A percentile compares a stretch with the other conserved stretches of the same genome.
phyloP scores from a whole-genome alignment of 192 early-diverging fungal genomes.

The Podochytrium sp. region DNA sequence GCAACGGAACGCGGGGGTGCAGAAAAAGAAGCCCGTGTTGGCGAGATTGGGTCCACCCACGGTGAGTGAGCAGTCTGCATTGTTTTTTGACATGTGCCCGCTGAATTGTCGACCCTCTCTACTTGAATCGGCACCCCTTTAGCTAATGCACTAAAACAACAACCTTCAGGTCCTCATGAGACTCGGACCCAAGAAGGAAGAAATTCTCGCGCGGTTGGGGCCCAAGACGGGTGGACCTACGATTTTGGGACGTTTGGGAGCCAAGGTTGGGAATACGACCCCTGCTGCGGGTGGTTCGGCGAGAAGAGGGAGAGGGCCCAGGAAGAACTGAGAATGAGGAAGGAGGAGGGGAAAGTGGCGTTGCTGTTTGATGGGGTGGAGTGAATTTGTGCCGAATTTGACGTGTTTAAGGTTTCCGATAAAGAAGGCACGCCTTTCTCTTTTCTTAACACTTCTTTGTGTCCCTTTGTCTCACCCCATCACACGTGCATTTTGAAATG shows the following conservation, averaged over 20 bases:
- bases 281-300: not conserved
- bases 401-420: too few relatives aligned
- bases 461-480: too few relatives aligned
- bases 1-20: too few relatives aligned
- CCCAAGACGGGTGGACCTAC: not conserved
- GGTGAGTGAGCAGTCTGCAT: not conserved
- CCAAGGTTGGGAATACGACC: not conserved
- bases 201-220: slow-evolving; percentile 9
- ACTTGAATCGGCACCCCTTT: too few relatives aligned
- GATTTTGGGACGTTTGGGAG: slow-evolving; percentile 22
- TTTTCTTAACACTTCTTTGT: too few relatives aligned
- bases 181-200: slow-evolving; percentile 24
- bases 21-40: slow-evolving; percentile 12
- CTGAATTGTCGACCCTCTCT: too few relatives aligned
- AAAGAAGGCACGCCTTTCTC: too few relatives aligned
- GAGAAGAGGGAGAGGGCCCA: not conserved
- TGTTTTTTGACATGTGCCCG: not conserved
- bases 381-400: too few relatives aligned
- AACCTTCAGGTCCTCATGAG: slow-evolving; percentile 5
- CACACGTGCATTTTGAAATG: too few relatives aligned
- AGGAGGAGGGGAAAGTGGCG: not conserved
- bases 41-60: slow-evolving; percentile 5
- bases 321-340: not conserved
- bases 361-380: too few relatives aligned
- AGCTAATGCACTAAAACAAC: too few relatives aligned